A percentile compares a stretch with the other conserved stretches of the same genome.
Conservation (phyloP, 768 basidiomycete species). For the Gymnopilus dilepis region DNA sequence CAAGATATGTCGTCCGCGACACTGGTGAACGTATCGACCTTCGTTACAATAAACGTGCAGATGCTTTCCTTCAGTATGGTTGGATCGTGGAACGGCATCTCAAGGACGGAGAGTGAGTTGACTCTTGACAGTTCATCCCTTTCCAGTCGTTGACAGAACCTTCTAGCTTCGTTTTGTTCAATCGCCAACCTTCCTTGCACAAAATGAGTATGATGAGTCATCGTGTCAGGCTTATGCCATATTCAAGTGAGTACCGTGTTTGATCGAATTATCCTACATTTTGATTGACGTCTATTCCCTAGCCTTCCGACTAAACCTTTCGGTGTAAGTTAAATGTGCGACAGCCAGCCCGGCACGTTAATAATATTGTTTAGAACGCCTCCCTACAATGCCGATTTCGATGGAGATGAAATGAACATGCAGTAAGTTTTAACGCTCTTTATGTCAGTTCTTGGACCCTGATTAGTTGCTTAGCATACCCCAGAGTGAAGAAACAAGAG, state of each 20-base stretch:
- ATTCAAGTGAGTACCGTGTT: constrained; percentile 79
- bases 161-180: constrained; percentile 87
- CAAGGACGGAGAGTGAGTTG: constrained; percentile 95
- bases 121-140: constrained; percentile 4
- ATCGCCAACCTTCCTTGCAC: constrained; percentile 97
- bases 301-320: constrained; percentile 98
- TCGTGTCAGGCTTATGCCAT: constrained; percentile 95
- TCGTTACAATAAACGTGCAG: constrained; percentile 94
- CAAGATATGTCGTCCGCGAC: constrained; percentile 95
- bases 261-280: background rate
- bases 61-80: constrained; percentile 95
- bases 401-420: constrained; percentile 99
- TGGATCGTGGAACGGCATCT: constrained; percentile 99
- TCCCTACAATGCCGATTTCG: constrained; percentile 99
- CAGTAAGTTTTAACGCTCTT: constrained; percentile 70
- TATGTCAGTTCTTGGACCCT: background rate
- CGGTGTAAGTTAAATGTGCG: constrained; percentile 72
- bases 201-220: constrained; percentile 99
- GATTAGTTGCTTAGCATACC: constrained; percentile 68
- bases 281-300: constrained; percentile 15
- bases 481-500: constrained; percentile 97
- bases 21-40: constrained; percentile 97
- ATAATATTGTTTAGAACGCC: constrained; percentile 66
- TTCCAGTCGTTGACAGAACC: background rate
- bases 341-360: constrained; percentile 30